A percentile compares a stretch with the other conserved stretches of the same genome.
Evolutionary conservation across 1,139 yeast species (phyloP).

Genomic region (Hansenula sp.): DNA sequence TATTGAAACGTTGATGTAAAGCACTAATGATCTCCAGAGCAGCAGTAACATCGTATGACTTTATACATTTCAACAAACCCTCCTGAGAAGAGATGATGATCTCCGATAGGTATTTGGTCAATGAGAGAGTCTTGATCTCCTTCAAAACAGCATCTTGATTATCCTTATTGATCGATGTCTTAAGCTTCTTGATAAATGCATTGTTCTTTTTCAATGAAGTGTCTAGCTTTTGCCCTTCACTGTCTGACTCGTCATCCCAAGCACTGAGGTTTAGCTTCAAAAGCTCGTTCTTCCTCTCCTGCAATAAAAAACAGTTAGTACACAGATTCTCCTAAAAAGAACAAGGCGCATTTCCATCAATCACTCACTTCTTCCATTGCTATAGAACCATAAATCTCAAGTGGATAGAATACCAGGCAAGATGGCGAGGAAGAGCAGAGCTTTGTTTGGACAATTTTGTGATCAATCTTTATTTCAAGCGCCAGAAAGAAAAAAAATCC

Average conservation of each 20-base stretch:
- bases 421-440: too few species aligned
- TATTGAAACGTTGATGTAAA: conserved; percentile 70
- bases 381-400: too few species aligned
- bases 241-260: conserved; percentile 32
- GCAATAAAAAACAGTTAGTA: background rate
- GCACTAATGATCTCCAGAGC: conserved; percentile 68
- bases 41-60: conserved; percentile 57
- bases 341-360: conserved; percentile 8
- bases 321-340: too few species aligned
- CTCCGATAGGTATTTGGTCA: conserved; percentile 78
- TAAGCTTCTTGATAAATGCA: conserved; percentile 71
- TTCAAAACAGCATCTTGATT: conserved; percentile 43
- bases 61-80: conserved; percentile 51
- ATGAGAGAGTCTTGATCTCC: conserved; percentile 59
- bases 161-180: conserved; percentile 52
- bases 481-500: background rate
- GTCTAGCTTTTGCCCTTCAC: conserved; percentile 43
- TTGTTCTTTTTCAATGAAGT: conserved; percentile 82
- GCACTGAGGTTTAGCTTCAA: conserved; percentile 29
- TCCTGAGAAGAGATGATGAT: conserved; percentile 61
- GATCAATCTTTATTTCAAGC: background rate
- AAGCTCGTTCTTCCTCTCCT: conserved; percentile 21
- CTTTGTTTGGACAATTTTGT: too few species aligned
- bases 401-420: too few species aligned
- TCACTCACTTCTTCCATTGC: conserved; percentile 1